Evolutionary conservation across 495 filamentous ascomycete genomes (phyloP), one percentile per base, ranked within the genome.

Genomic region (Penicillium samsonianum): DNA sequence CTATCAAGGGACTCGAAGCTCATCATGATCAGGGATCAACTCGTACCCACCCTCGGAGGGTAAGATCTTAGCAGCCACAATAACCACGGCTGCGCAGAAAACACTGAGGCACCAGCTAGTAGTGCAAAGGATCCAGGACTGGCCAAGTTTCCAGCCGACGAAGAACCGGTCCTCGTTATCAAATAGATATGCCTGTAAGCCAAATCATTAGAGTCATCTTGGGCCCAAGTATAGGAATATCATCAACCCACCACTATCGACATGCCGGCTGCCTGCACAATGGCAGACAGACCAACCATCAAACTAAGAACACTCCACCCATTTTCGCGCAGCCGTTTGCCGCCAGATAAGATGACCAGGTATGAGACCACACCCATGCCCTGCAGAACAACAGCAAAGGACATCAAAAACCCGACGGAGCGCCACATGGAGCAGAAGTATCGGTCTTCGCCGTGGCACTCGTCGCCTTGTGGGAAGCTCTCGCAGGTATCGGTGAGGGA

Each of bases 381-480:
- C 73, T 96, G 84, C 28, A 92, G 60, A 37, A 96, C 83, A 33
- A 90, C 79, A 23, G 88, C 82, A 60, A 96, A 88, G 51, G 82
- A 87, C 84, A 96, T 90, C 51, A 96, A 74, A 69, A 96, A 96
- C 10, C 89, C 91, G 53, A 90, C 84, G 41, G 85, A 87, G 31
- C 90, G 83, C 93, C 93, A 98, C 83, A 95, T 88, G 59, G 84
- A 87, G 74, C 93, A 96, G 79, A 98, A 96, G 71, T 86, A 84
- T 28, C 85, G 81, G 65, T 90, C 82, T 46, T 78, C 76, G 63
- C 82, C 85, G 59, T 84, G 80, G 74, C 87, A 91, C 73, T 90
- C 88, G 46, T 83, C 78, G 57, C 80, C 73, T 56, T 76, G 72
- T 8, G 87, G 86, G 65, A 87, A 88, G 52, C 73, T 71, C 41